A percentile compares a stretch with the other conserved stretches of the same genome.
These are phyloP conservation scores for Botrytis fabae DNA, from an alignment of 2,329 filamentous ascomycete species.

Conservation along the genomic window DNA sequence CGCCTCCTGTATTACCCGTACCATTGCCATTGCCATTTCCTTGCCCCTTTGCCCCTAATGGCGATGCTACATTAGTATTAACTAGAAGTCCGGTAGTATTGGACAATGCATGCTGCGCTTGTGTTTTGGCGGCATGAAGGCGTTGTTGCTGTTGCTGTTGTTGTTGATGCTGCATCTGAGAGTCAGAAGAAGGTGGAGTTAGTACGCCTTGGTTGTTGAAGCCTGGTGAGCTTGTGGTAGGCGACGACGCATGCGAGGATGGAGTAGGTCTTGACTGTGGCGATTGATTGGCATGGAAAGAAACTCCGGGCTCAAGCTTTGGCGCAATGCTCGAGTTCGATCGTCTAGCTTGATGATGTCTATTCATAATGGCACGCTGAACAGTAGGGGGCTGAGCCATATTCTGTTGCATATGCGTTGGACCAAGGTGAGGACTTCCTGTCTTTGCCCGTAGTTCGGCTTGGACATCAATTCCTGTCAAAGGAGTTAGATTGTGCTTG, in stretches of 20 bases:
- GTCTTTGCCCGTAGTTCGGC: conserved; percentile 92
- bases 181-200: conserved; percentile 60
- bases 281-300: conserved; percentile 44
- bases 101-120: conserved; percentile 36
- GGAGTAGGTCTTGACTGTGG: conserved; percentile 80
- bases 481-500: conserved; percentile 25
- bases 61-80: conserved; percentile 34
- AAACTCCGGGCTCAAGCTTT: conserved; percentile 61
- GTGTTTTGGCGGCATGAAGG: conserved; percentile 35
- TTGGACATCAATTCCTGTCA: conserved; percentile 89
- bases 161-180: conserved; percentile 53
- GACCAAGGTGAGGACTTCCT: conserved; percentile 76
- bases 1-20: conserved; percentile 44
- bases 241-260: conserved; percentile 74
- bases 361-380: conserved; percentile 77
- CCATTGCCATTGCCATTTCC: conserved; percentile 38
- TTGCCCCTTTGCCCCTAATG: conserved; percentile 37
- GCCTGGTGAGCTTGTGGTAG: conserved; percentile 62
- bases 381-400: conserved; percentile 73
- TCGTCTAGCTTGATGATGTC: conserved; percentile 68
- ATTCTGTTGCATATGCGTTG: conserved; percentile 66
- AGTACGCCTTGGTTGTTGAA: conserved; percentile 58
- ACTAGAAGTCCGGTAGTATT: conserved; percentile 31
- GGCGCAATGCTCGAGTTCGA: conserved; percentile 74
- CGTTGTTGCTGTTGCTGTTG: conserved; percentile 47